Base-by-base conservation (phyloP, 371 early-diverging fungal species). In the Mortierella sp. region DNA sequence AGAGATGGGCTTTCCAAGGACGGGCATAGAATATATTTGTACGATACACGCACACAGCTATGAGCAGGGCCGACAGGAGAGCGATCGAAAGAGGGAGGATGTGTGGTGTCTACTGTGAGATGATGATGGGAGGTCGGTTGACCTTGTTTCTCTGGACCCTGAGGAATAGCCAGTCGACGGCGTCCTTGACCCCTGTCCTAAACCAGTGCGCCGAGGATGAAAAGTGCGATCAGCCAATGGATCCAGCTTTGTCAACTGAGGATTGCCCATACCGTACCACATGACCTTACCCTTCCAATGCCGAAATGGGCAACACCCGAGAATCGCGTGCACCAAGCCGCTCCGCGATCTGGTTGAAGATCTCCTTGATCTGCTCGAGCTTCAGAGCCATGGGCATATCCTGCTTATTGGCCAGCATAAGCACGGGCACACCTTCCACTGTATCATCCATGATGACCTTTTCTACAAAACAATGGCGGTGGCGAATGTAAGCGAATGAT, bases 371-470 rank as follows among this genome's bases (percentile, higher is more conserved):
- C 47, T 92, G 86, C 31, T 94, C 94, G n/a, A 96, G 85, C 22
- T 83, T 79, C 54, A 92, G 65, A 0, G 95, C 90, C 7, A 87
- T 85, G n/a, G 80, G 71, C 27, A 86, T 67, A 78, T 98, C 98
- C 78, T 94, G 92, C 67, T 98, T 98, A 80, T 96, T 98, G 8
- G 96, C 96, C 63, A 97, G 74, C 88, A 98, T 94, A 46, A 97
- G 76, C 8, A 98, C 81, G 6, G 98, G 98, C 8, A 98, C 89
- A 0, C 95, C 94, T 60, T 93, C 94, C 8, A 93, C 85, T 17
- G 80, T 83, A 57, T 93, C 90, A 45, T 86, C 90, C 51, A 85
- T 82, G 44, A 96, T 88, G 44, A 97, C 86, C 39, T 78, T 81
- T 71, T 94, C 91, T 89, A 72, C 37, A 40, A 22, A 7, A 17